Evolutionary conservation across 129 eudicot species (phyloP), one percentile per base, ranked within the genome.

Genomic region (Rutidosis leptorrhynchoides): DNA sequence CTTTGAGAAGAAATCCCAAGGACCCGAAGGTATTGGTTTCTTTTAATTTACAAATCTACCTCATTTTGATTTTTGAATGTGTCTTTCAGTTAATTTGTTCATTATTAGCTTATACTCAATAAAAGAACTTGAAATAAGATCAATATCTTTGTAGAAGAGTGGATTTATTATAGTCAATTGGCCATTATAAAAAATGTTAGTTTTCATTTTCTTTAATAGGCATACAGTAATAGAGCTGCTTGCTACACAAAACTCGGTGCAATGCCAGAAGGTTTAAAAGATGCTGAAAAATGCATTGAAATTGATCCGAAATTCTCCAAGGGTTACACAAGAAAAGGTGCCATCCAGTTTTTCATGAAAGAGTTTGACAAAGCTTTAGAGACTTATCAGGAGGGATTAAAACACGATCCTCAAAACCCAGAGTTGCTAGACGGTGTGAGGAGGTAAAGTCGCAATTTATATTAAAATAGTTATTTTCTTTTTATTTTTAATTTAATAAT

Each of bases 281-380:
- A 94, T 75, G 96, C 99, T 12, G 97, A 94, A 72, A 94, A 94
- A 65, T 94, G 99, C 79, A 84, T 94, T 51, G 97, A 94, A 69
- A 84, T 94, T 65, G 97, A 94, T 75, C 99, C 99, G 4, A 82
- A 93, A 6, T 89, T 94, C 72, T 46, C 87, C 0, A 94, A 89
- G 80, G 99, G 99, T 2, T 94, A 94, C 65, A 94, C 96, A 7
- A 81, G 97, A 56, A 94, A 94, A 72, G 99, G 95, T 61, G 90
- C 95, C 9, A 72, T 90, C 68, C 99, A 94, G 68, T 88, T 94
- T 70, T 85, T 86, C 88, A 86, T 94, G 96, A 94, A 94, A 72
- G 99, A 94, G 66, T 82, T 80, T n/a, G 99, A 94, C 54, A 94
- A 94, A 73, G 99, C 99, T 46, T 64, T 94, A 79, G 96, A 86